Evolutionary conservation across 192 early-diverging fungal species (phyloP), one percentile per base, ranked within the genome.

Genomic region (Backusella morwellensis): DNA sequence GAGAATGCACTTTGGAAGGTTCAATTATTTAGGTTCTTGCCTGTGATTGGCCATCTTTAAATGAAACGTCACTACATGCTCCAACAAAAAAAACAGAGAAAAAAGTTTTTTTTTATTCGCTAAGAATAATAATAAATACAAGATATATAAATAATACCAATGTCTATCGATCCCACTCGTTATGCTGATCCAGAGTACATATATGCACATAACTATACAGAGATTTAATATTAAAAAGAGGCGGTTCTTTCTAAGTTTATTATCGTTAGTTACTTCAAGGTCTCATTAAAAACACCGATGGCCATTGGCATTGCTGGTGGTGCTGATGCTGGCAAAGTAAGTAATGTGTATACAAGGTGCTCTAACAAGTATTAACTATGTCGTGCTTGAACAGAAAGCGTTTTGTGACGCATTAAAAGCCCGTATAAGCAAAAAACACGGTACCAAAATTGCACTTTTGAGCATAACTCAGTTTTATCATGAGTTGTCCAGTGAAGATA

Each of bases 401-500:
- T 26, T 35, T 35, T 68, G 67, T 21, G 68, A 76, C 23, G 75
- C 68, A 8, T 29, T 74, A 21, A 73, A 52, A 4, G 36, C 66
- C 36, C 23, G 56, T 19, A 68, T 77, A 54, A 72, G 11, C 12
- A 50, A 34, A 54, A n/a, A 54, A 9, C 68, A 69, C 12, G 32
- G 35, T 15, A 15, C 79, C 21, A 85, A 84, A 8, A 88, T 89
- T 54, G 80, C 88, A 47, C 73, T 90, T 50, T 84, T 92, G 63
- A 87, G 90, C 70, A 77, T 92, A 70, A 90, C 92, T 66, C 89
- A 91, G 77, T 93, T 91, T 71, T 89, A 92, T 73, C 87, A 80
- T 38, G 89, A 90, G 67, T 82, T 92, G 32, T 76, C 82, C 9
- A 75, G 81, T 9, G 84, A 87, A 35, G 92, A 93, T 42, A 83